Evolutionary conservation across 805 yeast species (phyloP), one percentile per base, ranked within the genome.

Genomic region (Metschnikowia colocasiae): DNA sequence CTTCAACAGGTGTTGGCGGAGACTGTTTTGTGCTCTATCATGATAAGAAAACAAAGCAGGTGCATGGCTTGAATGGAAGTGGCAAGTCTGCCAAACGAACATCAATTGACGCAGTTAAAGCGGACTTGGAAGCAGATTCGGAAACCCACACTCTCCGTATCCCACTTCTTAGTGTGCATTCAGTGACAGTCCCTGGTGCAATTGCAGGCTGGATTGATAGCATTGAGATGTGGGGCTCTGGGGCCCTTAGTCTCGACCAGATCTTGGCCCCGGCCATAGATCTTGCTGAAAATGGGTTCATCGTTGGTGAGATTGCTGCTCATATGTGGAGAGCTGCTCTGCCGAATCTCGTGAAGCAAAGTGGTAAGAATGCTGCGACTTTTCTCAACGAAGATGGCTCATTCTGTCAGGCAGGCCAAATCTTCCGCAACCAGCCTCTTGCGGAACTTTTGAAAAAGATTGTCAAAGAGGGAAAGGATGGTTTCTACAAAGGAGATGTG

Each of bases 131-230:
- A 8, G 38, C 43, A 8, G 16, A 26, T 8, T 25, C 27, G 8
- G 10, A 5, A 25, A 6, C 27, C 27, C 10, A 8, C 6, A 52
- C 50, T 4, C 50, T 47, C 71, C 59, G 88, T 57, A 68, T 85
- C 26, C 80, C 80, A 0, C 57, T 57, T 10, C 67, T 67, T 26
- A 82, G 87, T 2, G 76, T 81, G 3, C 80, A 79, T 48, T 65
- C 84, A 0, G 79, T 83, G 6, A 83, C 82, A 43, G 90, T 86
- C 4, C 94, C 94, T 0, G 95, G 95, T 4, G 83, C 88, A 1
- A 74, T 85, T 40, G 87, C 88, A 5, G 92, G 88, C 0, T 87
- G 94, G 94, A 61, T 74, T 38, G 94, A 86, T 61, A 78, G 87
- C 2, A 66, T 77, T 32, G 81, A 79, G 35, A 68, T 64, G 49